Conservation (phyloP, 2,329 filamentous ascomycete species). For the Ophiocordyceps camponoti-floridani region DNA sequence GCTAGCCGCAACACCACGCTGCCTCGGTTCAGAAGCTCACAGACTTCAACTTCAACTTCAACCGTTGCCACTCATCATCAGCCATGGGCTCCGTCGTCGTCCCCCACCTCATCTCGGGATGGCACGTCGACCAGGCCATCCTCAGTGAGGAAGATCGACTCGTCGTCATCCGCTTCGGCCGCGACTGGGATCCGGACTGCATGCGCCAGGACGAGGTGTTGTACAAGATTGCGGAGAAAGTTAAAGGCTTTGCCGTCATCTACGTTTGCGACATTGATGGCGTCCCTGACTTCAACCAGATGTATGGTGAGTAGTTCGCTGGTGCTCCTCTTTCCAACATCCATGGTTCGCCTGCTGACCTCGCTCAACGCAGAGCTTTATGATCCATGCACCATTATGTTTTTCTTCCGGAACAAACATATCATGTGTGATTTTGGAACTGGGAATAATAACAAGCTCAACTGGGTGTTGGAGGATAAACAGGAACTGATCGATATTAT, state of each 20-base stretch:
- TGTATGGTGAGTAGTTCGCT: conserved; percentile 46
- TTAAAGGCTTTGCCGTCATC: conserved; percentile 85
- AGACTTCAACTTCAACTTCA: not conserved
- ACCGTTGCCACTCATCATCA: not conserved
- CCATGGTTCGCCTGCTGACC: not conserved
- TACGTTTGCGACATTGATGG: conserved; percentile 89
- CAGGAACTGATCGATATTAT: conserved; percentile 97
- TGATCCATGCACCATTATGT: conserved; percentile 90
- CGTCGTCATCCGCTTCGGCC: conserved; percentile 84
- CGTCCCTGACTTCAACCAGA: conserved; percentile 84
- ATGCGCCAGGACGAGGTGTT: conserved; percentile 77
- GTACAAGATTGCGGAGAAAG: conserved; percentile 78
- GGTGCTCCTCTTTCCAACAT: not conserved
- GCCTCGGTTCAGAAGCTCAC: not conserved
- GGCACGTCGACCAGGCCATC: conserved; percentile 97
- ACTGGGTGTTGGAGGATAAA: conserved; percentile 89
- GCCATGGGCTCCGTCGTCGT: conserved; percentile 70
- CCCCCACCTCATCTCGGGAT: conserved; percentile 77
- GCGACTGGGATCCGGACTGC: conserved; percentile 62
- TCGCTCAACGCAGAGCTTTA: conserved; percentile 39
- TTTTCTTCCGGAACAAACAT: conserved; percentile 94
- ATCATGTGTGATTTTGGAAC: conserved; percentile 98
- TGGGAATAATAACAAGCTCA: conserved; percentile 96
- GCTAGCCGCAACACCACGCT: not conserved
- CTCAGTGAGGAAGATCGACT: conserved; percentile 75